phyloP scores from a whole-genome alignment of 2,329 filamentous ascomycete species.

The Torrubiella hemipterigena region DNA sequence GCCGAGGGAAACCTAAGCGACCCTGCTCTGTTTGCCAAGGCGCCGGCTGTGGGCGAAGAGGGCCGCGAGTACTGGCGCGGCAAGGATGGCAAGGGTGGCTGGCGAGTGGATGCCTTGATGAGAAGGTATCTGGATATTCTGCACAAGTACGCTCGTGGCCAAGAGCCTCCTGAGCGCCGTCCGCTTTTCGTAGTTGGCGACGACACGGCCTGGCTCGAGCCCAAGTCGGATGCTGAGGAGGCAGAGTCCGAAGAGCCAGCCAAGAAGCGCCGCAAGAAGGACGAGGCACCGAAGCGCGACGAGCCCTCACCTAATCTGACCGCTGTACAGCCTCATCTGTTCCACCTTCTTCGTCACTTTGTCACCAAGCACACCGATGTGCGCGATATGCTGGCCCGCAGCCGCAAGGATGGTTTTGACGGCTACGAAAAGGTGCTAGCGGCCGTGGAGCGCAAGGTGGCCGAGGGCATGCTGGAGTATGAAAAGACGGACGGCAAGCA shows the following conservation, averaged over 20 bases:
- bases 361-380: constrained; percentile 72
- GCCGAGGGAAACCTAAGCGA: constrained; percentile 93
- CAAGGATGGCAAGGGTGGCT: constrained; percentile 67
- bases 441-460: constrained; percentile 65
- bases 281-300: constrained; percentile 21
- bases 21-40: constrained; percentile 68
- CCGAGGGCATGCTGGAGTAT: constrained; percentile 59
- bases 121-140: constrained; percentile 86
- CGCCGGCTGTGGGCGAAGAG: constrained; percentile 52
- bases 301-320: constrained; percentile 50
- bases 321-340: constrained; percentile 83
- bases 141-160: constrained; percentile 61
- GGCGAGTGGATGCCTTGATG: constrained; percentile 76
- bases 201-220: constrained; percentile 31
- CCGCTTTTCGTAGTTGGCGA: constrained; percentile 63
- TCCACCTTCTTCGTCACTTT: constrained; percentile 77
- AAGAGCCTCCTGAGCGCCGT: constrained; percentile 51
- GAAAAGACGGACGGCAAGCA: constrained; percentile 37
- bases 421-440: constrained; percentile 65
- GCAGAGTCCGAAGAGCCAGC: constrained; percentile 33
- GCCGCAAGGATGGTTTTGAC: constrained; percentile 56
- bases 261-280: constrained; percentile 38
- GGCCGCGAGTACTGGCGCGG: constrained; percentile 81
- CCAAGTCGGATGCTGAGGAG: constrained; percentile 16
- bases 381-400: constrained; percentile 68